Evolutionary conservation across 2,329 filamentous ascomycete genomes (phyloP).

Genomic region (Albophoma yamanashiensis): DNA sequence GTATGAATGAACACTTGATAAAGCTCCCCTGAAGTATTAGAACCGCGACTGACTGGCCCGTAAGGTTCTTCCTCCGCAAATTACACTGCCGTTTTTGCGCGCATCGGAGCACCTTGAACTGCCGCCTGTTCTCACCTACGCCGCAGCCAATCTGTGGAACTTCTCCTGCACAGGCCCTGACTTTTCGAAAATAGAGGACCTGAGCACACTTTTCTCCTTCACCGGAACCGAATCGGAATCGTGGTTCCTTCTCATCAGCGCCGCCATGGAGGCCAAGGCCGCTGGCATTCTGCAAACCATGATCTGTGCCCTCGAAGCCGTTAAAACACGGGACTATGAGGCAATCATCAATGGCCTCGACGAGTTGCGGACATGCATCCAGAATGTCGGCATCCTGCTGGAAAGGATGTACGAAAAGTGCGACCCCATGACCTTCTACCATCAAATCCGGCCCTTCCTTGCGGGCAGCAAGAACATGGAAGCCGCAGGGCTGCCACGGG

Average conservation of each 20-base stretch:
- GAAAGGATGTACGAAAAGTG: slow-evolving; percentile 84
- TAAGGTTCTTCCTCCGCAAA: slow-evolving; percentile 57
- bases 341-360: slow-evolving; percentile 54
- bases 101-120: slow-evolving; percentile 67
- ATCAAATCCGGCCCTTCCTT: slow-evolving; percentile 77
- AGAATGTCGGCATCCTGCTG: slow-evolving; percentile 56
- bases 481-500: slow-evolving; percentile 68
- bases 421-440: slow-evolving; percentile 79
- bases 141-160: slow-evolving; percentile 83
- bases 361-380: slow-evolving; percentile 54
- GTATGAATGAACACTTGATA: slow-evolving; percentile 29
- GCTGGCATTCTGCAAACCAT: slow-evolving; percentile 67
- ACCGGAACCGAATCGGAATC: slow-evolving; percentile 84
- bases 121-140: slow-evolving; percentile 84
- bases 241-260: slow-evolving; percentile 88
- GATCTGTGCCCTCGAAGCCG: slow-evolving; percentile 64
- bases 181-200: slow-evolving; percentile 55
- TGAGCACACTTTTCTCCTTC: slow-evolving; percentile 68
- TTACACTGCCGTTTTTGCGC: slow-evolving; percentile 66
- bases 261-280: slow-evolving; percentile 79
- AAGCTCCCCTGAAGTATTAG: neutral
- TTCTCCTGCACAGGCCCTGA: slow-evolving; percentile 48
- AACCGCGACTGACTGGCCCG: neutral
- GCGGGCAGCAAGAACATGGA: slow-evolving; percentile 91
- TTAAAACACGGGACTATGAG: slow-evolving; percentile 46